These are phyloP conservation scores for Phanerochaete carnosa DNA, from an alignment of 768 basidiomycete species.

Conservation along the genomic window DNA sequence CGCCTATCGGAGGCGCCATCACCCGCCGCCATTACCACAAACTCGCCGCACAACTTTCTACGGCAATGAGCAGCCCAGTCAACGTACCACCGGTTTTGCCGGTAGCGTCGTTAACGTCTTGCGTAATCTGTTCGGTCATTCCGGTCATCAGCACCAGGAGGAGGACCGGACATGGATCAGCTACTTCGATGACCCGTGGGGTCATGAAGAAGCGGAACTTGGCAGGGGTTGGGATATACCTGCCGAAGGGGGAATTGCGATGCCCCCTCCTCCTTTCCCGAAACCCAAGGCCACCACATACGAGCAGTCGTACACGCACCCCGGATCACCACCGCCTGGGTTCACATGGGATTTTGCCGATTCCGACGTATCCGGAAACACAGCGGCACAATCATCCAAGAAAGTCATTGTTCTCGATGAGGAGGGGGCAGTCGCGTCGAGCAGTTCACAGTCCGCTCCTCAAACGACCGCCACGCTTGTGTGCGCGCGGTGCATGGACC, in stretches of 20 bases:
- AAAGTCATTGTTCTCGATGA: conserved; percentile 48
- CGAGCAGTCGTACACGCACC: conserved; percentile 50
- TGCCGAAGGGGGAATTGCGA: neutral
- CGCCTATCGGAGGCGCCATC: neutral
- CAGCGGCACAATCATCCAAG: conserved; percentile 29
- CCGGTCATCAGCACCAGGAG: neutral
- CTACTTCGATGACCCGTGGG: conserved; percentile 1
- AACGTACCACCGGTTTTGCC: neutral
- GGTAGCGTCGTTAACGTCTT: neutral
- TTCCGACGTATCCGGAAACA: conserved; percentile 19
- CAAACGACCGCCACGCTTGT: conserved; percentile 48
- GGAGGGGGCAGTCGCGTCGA: conserved; percentile 26
- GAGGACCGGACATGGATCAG: neutral
- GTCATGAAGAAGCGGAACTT: neutral
- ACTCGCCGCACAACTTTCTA: neutral
- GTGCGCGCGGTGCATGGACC: conserved; percentile 66
- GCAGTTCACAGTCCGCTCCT: conserved; percentile 18
- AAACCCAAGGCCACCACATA: conserved; percentile 10
- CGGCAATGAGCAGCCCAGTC: neutral
- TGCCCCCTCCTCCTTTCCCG: neutral
- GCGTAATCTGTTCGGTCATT: neutral
- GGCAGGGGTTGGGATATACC: neutral
- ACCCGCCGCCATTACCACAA: neutral
- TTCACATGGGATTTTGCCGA: conserved; percentile 67
- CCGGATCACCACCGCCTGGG: conserved; percentile 49